A percentile compares a stretch with the other conserved stretches of the same genome.
Conservation (phyloP, 139 green algal species). For the Micromonas commoda region DNA sequence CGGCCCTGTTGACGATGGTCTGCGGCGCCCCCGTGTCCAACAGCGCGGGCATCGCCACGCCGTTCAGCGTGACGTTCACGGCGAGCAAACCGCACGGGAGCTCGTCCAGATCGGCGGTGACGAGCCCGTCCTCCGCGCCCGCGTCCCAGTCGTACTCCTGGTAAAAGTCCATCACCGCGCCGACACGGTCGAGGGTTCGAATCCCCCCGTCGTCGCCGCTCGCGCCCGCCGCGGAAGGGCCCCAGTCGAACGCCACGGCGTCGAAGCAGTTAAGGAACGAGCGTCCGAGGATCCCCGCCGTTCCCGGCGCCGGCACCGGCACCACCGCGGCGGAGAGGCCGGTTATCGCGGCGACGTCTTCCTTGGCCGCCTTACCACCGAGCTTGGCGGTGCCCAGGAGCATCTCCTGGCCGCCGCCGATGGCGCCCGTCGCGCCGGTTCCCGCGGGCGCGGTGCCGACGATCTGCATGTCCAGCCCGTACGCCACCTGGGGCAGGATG, state of each 20-base stretch:
- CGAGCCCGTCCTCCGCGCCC: background rate
- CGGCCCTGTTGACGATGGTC: background rate
- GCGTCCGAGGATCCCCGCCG: background rate
- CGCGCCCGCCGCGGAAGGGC: background rate
- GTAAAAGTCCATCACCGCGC: background rate
- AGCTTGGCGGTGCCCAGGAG: background rate
- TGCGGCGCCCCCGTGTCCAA: background rate
- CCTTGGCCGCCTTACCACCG: background rate
- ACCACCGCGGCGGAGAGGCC: background rate
- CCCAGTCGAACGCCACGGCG: background rate
- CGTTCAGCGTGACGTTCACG: background rate
- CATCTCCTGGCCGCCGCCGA: background rate
- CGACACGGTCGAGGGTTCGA: too few relatives aligned
- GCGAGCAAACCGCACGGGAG: background rate
- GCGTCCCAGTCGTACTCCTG: background rate
- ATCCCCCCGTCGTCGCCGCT: too few relatives aligned
- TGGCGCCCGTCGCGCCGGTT: background rate
- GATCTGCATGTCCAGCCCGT: background rate
- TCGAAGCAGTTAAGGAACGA: constrained; percentile 7
- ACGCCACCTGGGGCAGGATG: background rate
- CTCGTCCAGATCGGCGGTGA: background rate
- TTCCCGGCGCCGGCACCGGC: background rate
- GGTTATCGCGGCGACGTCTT: background rate
- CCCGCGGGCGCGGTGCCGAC: background rate
- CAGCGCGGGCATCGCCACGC: background rate